phyloP scores from a whole-genome alignment of 1,284 basidiomycete species.

The Trichosporon inkin region DNA sequence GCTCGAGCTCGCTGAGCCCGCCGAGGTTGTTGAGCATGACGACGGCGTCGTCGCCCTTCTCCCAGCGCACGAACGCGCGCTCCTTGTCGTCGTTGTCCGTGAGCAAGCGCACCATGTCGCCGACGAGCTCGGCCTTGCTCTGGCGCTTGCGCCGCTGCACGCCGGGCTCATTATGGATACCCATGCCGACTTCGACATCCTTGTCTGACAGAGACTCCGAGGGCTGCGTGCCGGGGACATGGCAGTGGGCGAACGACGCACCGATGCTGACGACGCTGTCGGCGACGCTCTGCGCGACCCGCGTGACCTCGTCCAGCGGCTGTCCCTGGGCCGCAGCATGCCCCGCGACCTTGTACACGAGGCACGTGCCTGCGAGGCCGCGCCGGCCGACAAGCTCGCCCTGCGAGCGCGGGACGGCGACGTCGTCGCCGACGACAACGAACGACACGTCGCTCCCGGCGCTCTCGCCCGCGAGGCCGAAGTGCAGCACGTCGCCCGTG shows the following conservation, averaged over 20 bases:
- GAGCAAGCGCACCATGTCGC: slow-evolving; percentile 66
- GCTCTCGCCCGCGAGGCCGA: slow-evolving; percentile 85
- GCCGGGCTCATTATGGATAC: slow-evolving; percentile 89
- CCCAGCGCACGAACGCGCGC: slow-evolving; percentile 77
- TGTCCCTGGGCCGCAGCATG: slow-evolving; percentile 71
- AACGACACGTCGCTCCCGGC: slow-evolving; percentile 69
- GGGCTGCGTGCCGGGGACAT: slow-evolving; percentile 46
- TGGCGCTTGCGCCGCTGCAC: slow-evolving; percentile 66
- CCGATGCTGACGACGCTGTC: slow-evolving; percentile 71
- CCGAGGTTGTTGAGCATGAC: slow-evolving; percentile 59
- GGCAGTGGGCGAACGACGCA: slow-evolving; percentile 86
- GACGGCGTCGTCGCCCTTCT: slow-evolving; percentile 57
- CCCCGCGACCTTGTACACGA: slow-evolving; percentile 89
- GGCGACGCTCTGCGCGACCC: slow-evolving; percentile 64
- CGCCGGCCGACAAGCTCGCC: slow-evolving; percentile 50
- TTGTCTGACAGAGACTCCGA: slow-evolving; percentile 9
- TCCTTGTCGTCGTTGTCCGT: slow-evolving; percentile 72
- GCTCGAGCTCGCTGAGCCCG: slow-evolving; percentile 78
- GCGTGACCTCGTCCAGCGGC: slow-evolving; percentile 68
- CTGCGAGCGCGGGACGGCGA: slow-evolving; percentile 66
- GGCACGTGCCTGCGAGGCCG: slow-evolving; percentile 79
- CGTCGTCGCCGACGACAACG: slow-evolving; percentile 85
- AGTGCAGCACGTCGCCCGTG: slow-evolving; percentile 86
- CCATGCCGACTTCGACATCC: slow-evolving; percentile 68
- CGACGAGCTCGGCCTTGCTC: slow-evolving; percentile 66